A percentile compares a stretch with the other conserved stretches of the same genome.
These are phyloP conservation scores for Daedaleopsis sinensis DNA, from an alignment of 768 basidiomycete genomes.

Conservation along the genomic window DNA sequence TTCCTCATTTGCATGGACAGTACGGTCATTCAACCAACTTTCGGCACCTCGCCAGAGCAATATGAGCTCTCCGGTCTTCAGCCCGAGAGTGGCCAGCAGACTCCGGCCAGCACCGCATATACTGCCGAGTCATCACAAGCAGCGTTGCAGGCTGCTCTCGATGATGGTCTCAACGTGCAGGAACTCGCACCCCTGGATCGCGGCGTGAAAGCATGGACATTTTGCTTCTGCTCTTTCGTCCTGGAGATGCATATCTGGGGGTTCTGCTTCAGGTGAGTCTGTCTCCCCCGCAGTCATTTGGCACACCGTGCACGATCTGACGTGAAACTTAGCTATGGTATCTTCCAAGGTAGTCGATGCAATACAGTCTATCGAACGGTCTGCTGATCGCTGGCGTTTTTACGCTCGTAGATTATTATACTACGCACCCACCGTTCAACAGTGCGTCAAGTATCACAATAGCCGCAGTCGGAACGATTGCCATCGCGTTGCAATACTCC, in stretches of 20 bases:
- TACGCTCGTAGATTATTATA: slow-evolving; percentile 20
- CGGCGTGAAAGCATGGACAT: slow-evolving; percentile 25
- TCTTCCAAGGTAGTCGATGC: slow-evolving; percentile 23
- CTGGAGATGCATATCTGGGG: slow-evolving; percentile 29
- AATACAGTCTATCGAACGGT: not conserved
- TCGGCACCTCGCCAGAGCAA: not conserved
- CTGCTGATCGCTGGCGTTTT: not conserved
- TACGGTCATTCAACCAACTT: not conserved
- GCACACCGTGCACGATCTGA: no score
- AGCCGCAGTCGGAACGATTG: slow-evolving; percentile 22
- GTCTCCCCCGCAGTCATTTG: not conserved
- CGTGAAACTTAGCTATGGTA: slow-evolving; percentile 21
- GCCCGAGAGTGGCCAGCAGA: slow-evolving; percentile 6
- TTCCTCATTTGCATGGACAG: not conserved
- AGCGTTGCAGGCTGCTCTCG: slow-evolving; percentile 10
- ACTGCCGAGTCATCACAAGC: slow-evolving; percentile 15
- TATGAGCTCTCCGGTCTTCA: slow-evolving; percentile 13
- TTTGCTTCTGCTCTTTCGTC: slow-evolving; percentile 21
- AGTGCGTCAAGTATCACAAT: slow-evolving; percentile 18
- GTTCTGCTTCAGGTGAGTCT: slow-evolving; percentile 26
- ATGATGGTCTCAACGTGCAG: slow-evolving; percentile 20
- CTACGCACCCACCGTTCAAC: slow-evolving; percentile 25
- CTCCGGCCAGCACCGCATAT: slow-evolving; percentile 1
- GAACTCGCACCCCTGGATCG: slow-evolving; percentile 24
- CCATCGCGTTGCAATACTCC: slow-evolving; percentile 23